Evolutionary conservation across 805 yeast genomes (phyloP), one percentile per base, ranked within the genome.

Genomic region (Saccharomyces jurei): DNA sequence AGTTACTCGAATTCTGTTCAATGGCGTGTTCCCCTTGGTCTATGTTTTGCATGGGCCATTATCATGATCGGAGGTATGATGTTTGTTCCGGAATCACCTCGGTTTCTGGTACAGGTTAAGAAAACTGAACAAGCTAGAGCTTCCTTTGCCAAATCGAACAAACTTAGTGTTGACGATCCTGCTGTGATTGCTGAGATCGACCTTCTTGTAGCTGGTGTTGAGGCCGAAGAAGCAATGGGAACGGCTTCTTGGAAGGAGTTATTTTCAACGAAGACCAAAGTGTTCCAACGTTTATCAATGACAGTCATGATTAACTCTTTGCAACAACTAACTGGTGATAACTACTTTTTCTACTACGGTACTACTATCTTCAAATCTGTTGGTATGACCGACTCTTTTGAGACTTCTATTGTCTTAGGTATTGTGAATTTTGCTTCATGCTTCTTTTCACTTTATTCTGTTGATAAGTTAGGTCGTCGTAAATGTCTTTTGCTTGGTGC

Each of bases 11-110:
- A 84, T 74, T 84, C 90, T 48, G 88, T 70, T 11, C 86, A 82
- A 72, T 84, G 89, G 89, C 81, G 89, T 79, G 77, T 84, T 60
- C 87, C 86, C 53, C 73, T 84, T 64, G 85, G 84, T 56, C 70
- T 81, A 58, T 74, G 77, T 61, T 78, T 77, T 62, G 71, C 73
- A 29, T 77, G 78, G 78, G 75, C 75, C 48, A 47, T 71, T 26
- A 55, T 69, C 51, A 66, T 71, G 73, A 57, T 70, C 50, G 59
- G 58, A 26, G 73, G 67, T 61, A 70, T 71, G 71, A 58, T 60
- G 6, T 76, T 77, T 62, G 82, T 83, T 79, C 89, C 89, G 49
- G 89, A 84, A 72, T 82, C 88, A 27, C 87, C 89, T 64, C 75
- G 89, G 70, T 84, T 68, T 71, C 76, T 84, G 70, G 74, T 81